These are phyloP conservation scores for Rosa chinensis DNA, from an alignment of 306 rosid species.

Conservation along the genomic window DNA sequence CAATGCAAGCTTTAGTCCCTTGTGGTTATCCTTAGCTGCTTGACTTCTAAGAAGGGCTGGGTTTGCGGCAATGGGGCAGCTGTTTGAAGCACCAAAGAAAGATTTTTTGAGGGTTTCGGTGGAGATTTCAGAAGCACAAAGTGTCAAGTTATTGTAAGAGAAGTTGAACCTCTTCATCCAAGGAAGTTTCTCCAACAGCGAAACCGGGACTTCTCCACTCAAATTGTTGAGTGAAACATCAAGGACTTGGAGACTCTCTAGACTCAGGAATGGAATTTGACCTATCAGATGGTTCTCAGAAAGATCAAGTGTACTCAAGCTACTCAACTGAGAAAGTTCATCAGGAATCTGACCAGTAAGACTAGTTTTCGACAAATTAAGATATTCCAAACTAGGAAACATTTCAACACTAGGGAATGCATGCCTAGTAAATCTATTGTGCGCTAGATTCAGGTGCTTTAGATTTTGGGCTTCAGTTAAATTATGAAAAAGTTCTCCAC, in stretches of 20 bases:
- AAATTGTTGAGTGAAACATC: constrained; percentile 83
- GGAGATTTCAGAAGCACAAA: constrained; percentile 65
- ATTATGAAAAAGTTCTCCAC: constrained; percentile 67
- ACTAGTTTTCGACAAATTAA: constrained; percentile 75
- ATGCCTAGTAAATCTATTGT: constrained; percentile 71
- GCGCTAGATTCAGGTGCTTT: constrained; percentile 76
- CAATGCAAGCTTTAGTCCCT: constrained; percentile 70
- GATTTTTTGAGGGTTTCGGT: constrained; percentile 46
- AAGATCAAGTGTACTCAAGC: constrained; percentile 71
- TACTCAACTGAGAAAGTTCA: constrained; percentile 51
- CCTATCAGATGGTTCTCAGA: constrained; percentile 78
- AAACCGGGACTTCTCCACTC: constrained; percentile 71
- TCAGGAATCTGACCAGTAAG: constrained; percentile 69
- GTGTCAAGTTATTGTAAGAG: constrained; percentile 78
- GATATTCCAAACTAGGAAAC: constrained; percentile 61
- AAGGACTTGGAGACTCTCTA: constrained; percentile 54
- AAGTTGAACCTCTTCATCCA: constrained; percentile 85
- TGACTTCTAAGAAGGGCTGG: constrained; percentile 52
- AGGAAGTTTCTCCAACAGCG: constrained; percentile 59
- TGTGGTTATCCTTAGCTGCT: constrained; percentile 37
- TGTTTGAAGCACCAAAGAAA: constrained; percentile 65
- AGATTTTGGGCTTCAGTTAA: constrained; percentile 56
- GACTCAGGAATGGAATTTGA: constrained; percentile 46
- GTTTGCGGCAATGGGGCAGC: constrained; percentile 96
- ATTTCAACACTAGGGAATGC: constrained; percentile 55